Base-by-base conservation (phyloP, 2,329 filamentous ascomycete genomes). In the Chaetothyriales sp. region DNA sequence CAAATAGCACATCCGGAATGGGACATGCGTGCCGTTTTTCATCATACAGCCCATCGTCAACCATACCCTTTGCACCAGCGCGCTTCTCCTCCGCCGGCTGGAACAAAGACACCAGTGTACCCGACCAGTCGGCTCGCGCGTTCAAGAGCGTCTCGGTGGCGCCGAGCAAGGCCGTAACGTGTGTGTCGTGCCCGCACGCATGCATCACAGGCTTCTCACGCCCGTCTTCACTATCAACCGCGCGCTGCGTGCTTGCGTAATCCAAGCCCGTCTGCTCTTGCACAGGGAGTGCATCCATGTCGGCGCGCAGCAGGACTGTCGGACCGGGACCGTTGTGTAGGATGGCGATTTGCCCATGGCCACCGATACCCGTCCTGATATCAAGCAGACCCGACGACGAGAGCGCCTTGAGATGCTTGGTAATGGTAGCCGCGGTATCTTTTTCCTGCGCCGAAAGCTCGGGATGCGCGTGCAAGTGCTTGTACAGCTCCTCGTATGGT, bases 31-130 rank as follows among this genome's bases (percentile, higher is more conserved):
- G 56, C 18, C 52, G 51, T 66, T 60, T 64, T 70, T 58, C 57
- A 63, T 62, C 73, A 70, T 66, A 81, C 44, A 81, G 65, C 0
- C 78, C 77, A 58, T 78, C 77, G 44, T 77, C 73, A 2, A 83
- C 69, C 79, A 82, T 83, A 20, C 78, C 67, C 64, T 75, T 73
- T 0, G 83, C 83, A 0, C 83, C 83, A 0, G 69, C 72, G 0
- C 75, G 80, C 1, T 75, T 70, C 63, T 86, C 83, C 62, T 86
- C 83, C 1, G 77, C 76, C 0, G 83, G 82, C 59, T 86, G 83
- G 63, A 86, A 86, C 2, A 80, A 64, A 5, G 82, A 63, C 4
- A 86, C 66, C 18, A 86, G 59, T 0, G 80, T 85, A 0, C 83
- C 83, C 8, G 63, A 68, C 82, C 83, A 86, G 0, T 56, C 29